Conservation (phyloP, 495 filamentous ascomycete species). For the Podospora conica region DNA sequence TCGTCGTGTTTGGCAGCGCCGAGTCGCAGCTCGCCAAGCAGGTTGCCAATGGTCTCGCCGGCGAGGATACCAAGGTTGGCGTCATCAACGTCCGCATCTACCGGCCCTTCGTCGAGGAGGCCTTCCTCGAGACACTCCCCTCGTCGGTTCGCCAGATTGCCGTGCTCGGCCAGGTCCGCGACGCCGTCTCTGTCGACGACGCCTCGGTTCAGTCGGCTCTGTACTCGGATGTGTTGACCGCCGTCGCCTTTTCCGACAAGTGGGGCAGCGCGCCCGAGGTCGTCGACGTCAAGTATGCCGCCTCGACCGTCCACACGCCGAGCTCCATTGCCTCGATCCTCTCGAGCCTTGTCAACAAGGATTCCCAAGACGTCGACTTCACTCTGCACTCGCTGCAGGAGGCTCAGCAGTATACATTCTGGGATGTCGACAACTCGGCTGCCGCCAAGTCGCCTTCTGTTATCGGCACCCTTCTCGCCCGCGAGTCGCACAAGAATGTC, state of each 20-base stretch:
- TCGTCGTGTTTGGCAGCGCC: constrained; percentile 87
- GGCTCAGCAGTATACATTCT: constrained; percentile 84
- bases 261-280: constrained; percentile 55
- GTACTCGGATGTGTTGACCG: constrained; percentile 81
- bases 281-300: constrained; percentile 82
- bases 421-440: constrained; percentile 76
- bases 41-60: constrained; percentile 65
- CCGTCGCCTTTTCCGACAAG: constrained; percentile 68
- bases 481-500: constrained; percentile 70
- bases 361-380: constrained; percentile 44
- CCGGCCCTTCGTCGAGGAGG: constrained; percentile 88
- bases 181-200: constrained; percentile 55
- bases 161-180: constrained; percentile 55
- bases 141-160: constrained; percentile 65
- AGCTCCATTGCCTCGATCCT: constrained; percentile 52
- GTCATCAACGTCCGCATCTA: constrained; percentile 89
- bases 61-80: constrained; percentile 68
- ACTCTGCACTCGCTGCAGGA: constrained; percentile 31
- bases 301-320: constrained; percentile 76
- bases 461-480: constrained; percentile 66
- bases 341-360: constrained; percentile 59
- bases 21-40: constrained; percentile 82
- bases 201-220: constrained; percentile 69
- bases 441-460: constrained; percentile 57
- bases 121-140: constrained; percentile 77